Base-by-base conservation (phyloP, 768 basidiomycete genomes). In the Trametes cingulata region DNA sequence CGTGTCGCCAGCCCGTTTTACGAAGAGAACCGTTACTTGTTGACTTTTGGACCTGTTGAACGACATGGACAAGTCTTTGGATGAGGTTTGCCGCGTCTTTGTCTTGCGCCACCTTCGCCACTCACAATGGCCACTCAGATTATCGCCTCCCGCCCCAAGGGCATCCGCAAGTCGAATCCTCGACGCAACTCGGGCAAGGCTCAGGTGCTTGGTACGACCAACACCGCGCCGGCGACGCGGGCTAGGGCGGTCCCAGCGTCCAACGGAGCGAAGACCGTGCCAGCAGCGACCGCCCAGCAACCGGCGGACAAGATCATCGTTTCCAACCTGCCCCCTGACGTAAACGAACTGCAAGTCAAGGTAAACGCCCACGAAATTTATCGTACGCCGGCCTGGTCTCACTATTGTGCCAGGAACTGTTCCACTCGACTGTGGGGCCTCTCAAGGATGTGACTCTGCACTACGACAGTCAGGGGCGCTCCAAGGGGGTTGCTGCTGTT, bases 271-370 rank as follows among this genome's bases (percentile, higher is more conserved):
- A 77, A 79, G 62, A 70, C 79, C 36, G 77, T 78, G 35, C 63
- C 73, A 45, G 64, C 68, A 13, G 67, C 80, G 12, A 62, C 80
- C 22, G 41, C 36, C 27, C 66, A 74, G 19, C 74, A 81, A 47
- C 71, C 78, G 6, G 81, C 92, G 1, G 87, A 91, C 73, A 98
- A 98, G 79, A 95, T 98, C 66, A 93, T 98, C 68, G 93, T 99
- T 55, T 93, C 91, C 64, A 95, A 95, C 73, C 86, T 99, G 45
- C 96, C 96, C 33, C 71, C 74, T 7, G 96, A 99, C 70, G 96
- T 99, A 54, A 96, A 93, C 66, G 95, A 98, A 73, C 77, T 80
- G 17, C 93, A 97, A 75, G 86, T 99, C 75, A 92, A 90, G 85
- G 97, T 98, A 62, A 62, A 84, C 78, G 35, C 15, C 17, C 55